Evolutionary conservation across 352 stramenopile species (phyloP), one percentile per base, ranked within the genome.

Genomic region (Phytophthora chlamydospora): DNA sequence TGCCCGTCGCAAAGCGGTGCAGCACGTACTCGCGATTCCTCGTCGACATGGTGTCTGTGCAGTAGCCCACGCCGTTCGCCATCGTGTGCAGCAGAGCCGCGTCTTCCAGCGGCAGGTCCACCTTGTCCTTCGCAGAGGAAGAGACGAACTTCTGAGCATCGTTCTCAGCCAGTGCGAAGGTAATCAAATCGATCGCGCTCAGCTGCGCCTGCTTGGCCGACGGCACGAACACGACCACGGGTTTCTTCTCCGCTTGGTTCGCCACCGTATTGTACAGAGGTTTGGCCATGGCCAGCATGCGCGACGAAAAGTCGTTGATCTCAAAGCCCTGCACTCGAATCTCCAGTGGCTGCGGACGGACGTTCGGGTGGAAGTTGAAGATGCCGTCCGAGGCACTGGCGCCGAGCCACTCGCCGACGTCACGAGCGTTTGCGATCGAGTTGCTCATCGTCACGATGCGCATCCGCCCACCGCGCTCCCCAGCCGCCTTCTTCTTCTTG

Each of bases 331-430:
- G 96, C 34, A 99, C 93, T 24, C 88, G 89, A 55, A 99, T 97
- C 69, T 99, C 97, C 13, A 99, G 72, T 9, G 97, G 97, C 56
- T 97, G 85, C 2, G 98, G 98, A 48, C 97, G 84, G 29, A 98
- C 96, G 31, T 97, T 97, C 38, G 95, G 96, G 60, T 81, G 73
- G 59, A 76, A 81, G 34, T 78, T 81, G 41, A 76, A 88, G 21
- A 88, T 79, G 31, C 97, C 76, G 53, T 92, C 91, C 27, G 97
- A 89, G 1, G 75, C 73, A 29, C 83, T 88, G 6, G 96, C 96
- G 13, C 97, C 97, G 39, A 99, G 94, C 98, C 98, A 99, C 59
- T 99, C 97, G 21, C 95, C 98, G 8, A 99, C 85, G 75, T 99
- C 97, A 32, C 93, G 73, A 12, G 95, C 97, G 76, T 99, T 99